These are phyloP conservation scores for Nakazawaea laoshanensis DNA, from an alignment of 805 yeast genomes.

Conservation along the genomic window DNA sequence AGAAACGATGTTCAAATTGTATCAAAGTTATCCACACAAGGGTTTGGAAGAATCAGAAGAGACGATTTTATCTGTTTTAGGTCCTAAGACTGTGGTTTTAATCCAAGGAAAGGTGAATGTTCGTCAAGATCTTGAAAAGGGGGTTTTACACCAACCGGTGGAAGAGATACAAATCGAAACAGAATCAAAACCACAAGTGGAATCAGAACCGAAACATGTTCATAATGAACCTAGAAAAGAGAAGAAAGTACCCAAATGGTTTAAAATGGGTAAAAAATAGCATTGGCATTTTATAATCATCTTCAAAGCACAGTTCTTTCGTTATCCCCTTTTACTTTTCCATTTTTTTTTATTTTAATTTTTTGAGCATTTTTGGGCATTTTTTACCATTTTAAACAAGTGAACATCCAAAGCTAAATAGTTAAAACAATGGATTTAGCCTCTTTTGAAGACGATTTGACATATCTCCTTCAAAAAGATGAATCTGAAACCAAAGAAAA, in stretches of 20 bases:
- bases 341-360: too few relatives aligned
- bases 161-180: not conserved
- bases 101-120: constrained; percentile 1
- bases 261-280: constrained; percentile 21
- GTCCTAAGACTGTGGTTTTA: constrained; percentile 5
- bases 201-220: not conserved
- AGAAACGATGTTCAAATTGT: constrained; percentile 2
- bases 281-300: too few relatives aligned
- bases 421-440: too few relatives aligned
- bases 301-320: too few relatives aligned
- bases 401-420: too few relatives aligned
- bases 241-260: constrained; percentile 24
- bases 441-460: not conserved
- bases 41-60: constrained; percentile 42
- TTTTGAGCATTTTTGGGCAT: too few relatives aligned
- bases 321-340: too few relatives aligned
- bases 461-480: not conserved
- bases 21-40: constrained; percentile 55
- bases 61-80: constrained; percentile 3
- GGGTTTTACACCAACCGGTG: not conserved
- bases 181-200: not conserved
- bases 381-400: too few relatives aligned
- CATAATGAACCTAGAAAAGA: constrained; percentile 10
- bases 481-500: not conserved
- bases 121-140: not conserved